These are phyloP conservation scores for Coniochaeta prunicola DNA, from an alignment of 2,329 filamentous ascomycete species.

Conservation along the genomic window DNA sequence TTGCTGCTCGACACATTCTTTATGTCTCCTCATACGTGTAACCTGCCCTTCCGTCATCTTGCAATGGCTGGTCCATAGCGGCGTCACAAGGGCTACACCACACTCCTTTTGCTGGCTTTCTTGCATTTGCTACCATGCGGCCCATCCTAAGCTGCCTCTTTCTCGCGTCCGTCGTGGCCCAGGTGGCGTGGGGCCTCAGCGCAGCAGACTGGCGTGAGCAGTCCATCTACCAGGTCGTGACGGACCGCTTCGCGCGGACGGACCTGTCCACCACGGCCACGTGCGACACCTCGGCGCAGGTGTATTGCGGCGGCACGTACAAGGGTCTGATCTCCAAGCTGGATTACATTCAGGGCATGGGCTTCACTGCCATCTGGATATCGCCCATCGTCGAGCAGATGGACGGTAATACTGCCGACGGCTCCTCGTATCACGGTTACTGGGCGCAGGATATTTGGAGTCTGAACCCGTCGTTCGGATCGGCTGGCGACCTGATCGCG, in stretches of 20 bases:
- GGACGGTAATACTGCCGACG: conserved; percentile 22
- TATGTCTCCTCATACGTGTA: background rate
- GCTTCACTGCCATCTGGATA: conserved; percentile 36
- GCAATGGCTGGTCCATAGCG: background rate
- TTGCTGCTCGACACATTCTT: background rate
- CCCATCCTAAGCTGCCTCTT: conserved; percentile 3
- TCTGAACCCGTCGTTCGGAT: conserved; percentile 43
- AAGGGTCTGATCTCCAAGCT: conserved; percentile 36
- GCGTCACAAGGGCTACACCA: background rate
- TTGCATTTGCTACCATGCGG: background rate
- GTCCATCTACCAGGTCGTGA: conserved; percentile 36
- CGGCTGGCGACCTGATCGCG: conserved; percentile 37
- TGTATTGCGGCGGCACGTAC: conserved; percentile 43
- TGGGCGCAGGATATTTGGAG: conserved; percentile 44
- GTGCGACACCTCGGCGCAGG: conserved; percentile 19
- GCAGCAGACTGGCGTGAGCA: conserved; percentile 25
- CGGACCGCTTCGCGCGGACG: conserved; percentile 32
- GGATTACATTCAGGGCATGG: conserved; percentile 41
- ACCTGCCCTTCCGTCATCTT: background rate
- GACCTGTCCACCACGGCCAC: conserved; percentile 26
- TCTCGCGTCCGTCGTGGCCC: background rate
- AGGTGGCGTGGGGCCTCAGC: background rate
- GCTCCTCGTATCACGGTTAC: conserved; percentile 39
- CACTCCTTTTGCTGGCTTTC: background rate
- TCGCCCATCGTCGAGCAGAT: conserved; percentile 35